Base-by-base conservation (phyloP, 352 stramenopile genomes). In the Pythium chondricola region DNA sequence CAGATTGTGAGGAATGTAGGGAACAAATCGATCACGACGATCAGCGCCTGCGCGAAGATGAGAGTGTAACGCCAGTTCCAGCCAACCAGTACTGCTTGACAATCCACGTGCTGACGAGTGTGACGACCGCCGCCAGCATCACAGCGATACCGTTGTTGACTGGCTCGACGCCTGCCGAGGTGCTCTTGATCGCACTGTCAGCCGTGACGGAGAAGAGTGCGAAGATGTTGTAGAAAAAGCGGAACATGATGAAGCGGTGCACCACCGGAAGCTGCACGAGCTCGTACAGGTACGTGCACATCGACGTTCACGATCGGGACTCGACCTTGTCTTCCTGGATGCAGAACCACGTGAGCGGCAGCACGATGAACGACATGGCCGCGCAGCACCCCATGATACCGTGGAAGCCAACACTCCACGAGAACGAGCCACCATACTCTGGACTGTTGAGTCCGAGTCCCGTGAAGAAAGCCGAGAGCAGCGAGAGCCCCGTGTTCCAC, bases 1-100 rank as follows among this genome's bases (percentile, higher is more conserved):
- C 74, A 86, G 56, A 83, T 79, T 13, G 74, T 85, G 38, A 81
- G 54, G 38, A 82, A 72, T 4, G 69, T 81, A 9, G 67, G 67
- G 24, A 80, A 51, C 1, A 52, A 44, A 43, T 86, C 74, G 21
- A 78, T 51, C 14, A 65, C 45, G 16, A 86, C 65, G 31, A 83
- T 69, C 2, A 54, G 47, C 13, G 82, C 49, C 41, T 75, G 61
- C 6, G 56, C 67, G 11, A 53, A 41, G n/a, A 81, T 46, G 13
- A 83, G 54, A 10, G 74, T 62, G 8, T 38, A 9, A 35, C 60
- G 70, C 71, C 70, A 87, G 56, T 61, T 82, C 74, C 74, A 86
- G 32, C 67, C 57, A 20, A 86, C 2, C 71, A 71, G 31, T 60
- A 81, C 16, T 53, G 58, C 41, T 67, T 66, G 2, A 84, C 54